Evolutionary conservation across 768 basidiomycete species (phyloP), one percentile per base, ranked within the genome.

Genomic region (Tremella yokohamensis): DNA sequence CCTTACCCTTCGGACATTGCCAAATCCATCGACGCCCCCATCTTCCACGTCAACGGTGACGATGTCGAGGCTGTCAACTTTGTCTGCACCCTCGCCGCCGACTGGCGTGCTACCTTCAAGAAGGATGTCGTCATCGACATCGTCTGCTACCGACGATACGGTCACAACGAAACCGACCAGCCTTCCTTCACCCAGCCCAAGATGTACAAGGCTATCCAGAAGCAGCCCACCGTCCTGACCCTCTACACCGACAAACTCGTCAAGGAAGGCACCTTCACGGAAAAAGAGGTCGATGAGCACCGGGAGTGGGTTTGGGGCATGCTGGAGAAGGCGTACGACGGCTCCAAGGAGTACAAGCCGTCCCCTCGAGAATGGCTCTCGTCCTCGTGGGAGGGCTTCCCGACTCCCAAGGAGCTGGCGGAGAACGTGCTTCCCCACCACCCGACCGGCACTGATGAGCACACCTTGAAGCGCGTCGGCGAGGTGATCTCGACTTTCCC

Each of bases 121-220:
- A 93, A 89, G 81, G 96, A 99, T 75, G 94, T 99, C 62, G 94
- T 99, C 70, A 80, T 99, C 61, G 94, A 99, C 78, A 90, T 99
- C 57, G 93, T 99, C 57, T 99, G 96, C 80, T 99, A 97, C 81
- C 89, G 96, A 63, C 90, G 92, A 54, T 85, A 98, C 74, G 96
- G 96, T n/a, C 96, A 99, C 80, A 99, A 99, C 77, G 96, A 99
- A 79, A 97, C 92, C 9, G 96, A 99, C 74, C 96, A 99, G 77
- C 96, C 96, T 22, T 88, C 85, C 77, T 99, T 99, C 81, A 98
- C 96, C 9, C 96, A 99, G 77, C 96, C 96, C 7, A 83, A 89
- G 63, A 99, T 98, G 96, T 99, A 99, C 82, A 83, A 90, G 77
- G 90, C 92, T 26, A 96, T 99, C 74, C 85, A 86, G 79, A 88